Conservation (phyloP, 1,139 yeast genomes). For the Saccharomycopsis crataegensis region DNA sequence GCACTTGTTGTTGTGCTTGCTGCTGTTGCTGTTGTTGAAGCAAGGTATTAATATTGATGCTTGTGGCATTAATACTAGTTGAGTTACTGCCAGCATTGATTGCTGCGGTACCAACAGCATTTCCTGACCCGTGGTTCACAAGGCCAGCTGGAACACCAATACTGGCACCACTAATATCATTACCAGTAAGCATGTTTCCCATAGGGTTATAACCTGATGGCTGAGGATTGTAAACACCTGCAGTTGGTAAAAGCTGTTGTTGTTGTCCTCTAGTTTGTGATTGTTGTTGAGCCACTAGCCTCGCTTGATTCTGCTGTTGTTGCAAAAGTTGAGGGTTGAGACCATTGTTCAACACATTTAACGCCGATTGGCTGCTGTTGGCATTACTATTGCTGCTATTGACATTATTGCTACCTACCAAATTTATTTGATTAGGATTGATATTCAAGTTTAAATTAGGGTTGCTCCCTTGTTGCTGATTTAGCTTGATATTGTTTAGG, state of each 20-base stretch:
- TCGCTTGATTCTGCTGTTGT: conserved; percentile 4
- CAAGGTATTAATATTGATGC: background rate
- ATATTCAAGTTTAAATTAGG: background rate
- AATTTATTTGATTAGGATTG: background rate
- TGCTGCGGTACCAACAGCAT: conserved; percentile 1
- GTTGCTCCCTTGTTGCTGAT: conserved; percentile 2
- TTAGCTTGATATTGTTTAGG: conserved; percentile 1
- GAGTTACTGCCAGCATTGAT: background rate
- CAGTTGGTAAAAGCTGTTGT: too few relatives aligned
- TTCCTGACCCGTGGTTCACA: background rate
- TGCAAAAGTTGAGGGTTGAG: background rate
- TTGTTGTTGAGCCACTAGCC: background rate
- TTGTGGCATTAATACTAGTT: background rate
- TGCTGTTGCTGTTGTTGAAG: conserved; percentile 15
- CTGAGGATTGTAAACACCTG: background rate
- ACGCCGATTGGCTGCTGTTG: background rate
- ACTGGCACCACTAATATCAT: background rate
- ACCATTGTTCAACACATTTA: conserved; percentile 8
- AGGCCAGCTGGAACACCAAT: background rate
- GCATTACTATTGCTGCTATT: background rate
- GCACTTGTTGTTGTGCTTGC: conserved; percentile 14
- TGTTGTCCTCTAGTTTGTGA: background rate
- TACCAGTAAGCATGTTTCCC: background rate
- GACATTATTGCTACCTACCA: background rate
- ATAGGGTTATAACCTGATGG: background rate